Evolutionary conservation across 495 filamentous ascomycete genomes (phyloP), one percentile per base, ranked within the genome.

Genomic region (Elasticomyces elasticus): DNA sequence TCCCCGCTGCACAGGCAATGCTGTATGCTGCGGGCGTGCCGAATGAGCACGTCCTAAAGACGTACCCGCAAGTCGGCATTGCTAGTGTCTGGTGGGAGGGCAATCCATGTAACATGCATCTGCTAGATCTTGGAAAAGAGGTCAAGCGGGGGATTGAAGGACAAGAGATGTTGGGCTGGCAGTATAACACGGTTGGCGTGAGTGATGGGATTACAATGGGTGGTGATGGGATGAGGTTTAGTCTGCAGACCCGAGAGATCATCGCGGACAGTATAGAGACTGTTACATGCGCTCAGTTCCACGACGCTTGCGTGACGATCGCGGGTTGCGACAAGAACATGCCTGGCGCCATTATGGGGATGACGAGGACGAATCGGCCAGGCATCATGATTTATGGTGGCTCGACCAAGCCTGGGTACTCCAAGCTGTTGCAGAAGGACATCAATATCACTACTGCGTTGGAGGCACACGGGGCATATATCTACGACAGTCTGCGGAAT

Each of bases 291-390:
- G 74, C 74, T 31, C 74, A 76, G 57, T 69, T 73, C 45, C 89
- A 98, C 67, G 92, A 98, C 60, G 92, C 92, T 51, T 94, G 89
- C 65, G 90, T 98, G 62, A 80, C 87, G 23, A 91, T 98, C 58
- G 89, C 92, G 1, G 92, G 92, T 10, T 98, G 92, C 64, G 92
- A 98, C 69, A 98, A 98, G 75, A 98, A 98, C 62, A 98, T 98
- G 92, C 92, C 92, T 1, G 92, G 92, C 55, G 76, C 75, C 31
- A 71, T 87, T n/a, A 86, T 87, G 82, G 84, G 78, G 41, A 84
- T 87, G 68, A 88, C 89, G 12, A 79, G 92, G 37, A 89, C 95
- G 69, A 96, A 98, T 71, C 80, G 91, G 15, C 92, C 92, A 5
- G 83, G 81, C 0, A 71, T 87, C 57, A 86, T 86, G 81, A 78